Conservation (phyloP, 768 basidiomycete species). For the Lactarius sanguifluus region DNA sequence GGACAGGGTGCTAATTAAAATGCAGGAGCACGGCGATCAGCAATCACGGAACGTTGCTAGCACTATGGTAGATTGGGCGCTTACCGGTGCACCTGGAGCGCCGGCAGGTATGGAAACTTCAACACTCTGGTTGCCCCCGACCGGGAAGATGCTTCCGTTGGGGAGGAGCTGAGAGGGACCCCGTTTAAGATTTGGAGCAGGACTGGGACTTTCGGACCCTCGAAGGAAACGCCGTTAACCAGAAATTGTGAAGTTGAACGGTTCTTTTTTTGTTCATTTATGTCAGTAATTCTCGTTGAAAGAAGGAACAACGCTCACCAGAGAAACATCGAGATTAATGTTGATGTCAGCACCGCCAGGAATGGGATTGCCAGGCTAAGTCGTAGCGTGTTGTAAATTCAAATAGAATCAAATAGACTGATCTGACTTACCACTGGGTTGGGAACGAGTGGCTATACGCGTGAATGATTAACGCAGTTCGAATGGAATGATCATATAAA, state of each 20-base stretch:
- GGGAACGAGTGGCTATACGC: conserved; percentile 5
- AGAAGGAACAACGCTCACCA: conserved; percentile 14
- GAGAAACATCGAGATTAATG: not conserved
- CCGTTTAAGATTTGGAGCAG: conserved; percentile 55
- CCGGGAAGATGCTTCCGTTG: conserved; percentile 40
- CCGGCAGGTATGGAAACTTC: conserved; percentile 37
- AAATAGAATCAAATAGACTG: not conserved
- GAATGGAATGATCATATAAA: not conserved
- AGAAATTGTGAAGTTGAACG: conserved; percentile 35
- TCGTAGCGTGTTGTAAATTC: not conserved
- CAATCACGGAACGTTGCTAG: too few relatives aligned
- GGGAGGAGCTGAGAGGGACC: conserved; percentile 41
- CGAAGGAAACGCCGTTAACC: conserved; percentile 41
- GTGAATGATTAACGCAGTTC: conserved; percentile 12
- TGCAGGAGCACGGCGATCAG: not conserved
- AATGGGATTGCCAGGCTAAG: not conserved
- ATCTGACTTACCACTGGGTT: conserved; percentile 18
- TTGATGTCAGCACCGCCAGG: conserved; percentile 21
- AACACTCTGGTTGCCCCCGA: conserved; percentile 44
- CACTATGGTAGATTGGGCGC: not conserved
- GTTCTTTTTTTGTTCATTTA: not conserved
- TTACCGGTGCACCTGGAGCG: not conserved
- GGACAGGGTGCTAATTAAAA: conserved; percentile 1
- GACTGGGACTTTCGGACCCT: conserved; percentile 45
- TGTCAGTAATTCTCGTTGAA: too few relatives aligned